Percentiles rank a stretch among this genome's conserved stretches.
Evolutionary conservation across 2,329 filamentous ascomycete genomes (phyloP).

Genomic region (Pseudocercospora ulei): DNA sequence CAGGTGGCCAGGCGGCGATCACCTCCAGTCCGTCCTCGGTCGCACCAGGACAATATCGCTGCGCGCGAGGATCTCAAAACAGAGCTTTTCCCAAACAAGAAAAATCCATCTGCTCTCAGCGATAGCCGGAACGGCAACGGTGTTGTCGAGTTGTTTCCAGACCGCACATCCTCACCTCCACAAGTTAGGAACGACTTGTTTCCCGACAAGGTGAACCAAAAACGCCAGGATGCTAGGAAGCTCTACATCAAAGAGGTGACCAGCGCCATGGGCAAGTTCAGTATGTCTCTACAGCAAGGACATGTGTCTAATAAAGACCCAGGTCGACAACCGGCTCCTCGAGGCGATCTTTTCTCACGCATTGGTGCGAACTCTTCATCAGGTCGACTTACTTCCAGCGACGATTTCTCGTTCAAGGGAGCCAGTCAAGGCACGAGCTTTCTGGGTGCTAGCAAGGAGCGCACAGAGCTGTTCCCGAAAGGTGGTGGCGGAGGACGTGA

Average conservation of each 20-base stretch:
- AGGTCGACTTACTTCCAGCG: slow-evolving; percentile 16
- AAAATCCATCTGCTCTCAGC: slow-evolving; percentile 12
- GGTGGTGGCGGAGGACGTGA: slow-evolving; percentile 13
- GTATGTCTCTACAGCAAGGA: slow-evolving; percentile 19
- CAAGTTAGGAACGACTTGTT: slow-evolving; percentile 31
- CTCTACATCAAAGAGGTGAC: slow-evolving; percentile 25
- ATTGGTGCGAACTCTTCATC: slow-evolving; percentile 17
- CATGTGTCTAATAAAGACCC: slow-evolving; percentile 13
- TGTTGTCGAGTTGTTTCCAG: slow-evolving; percentile 23
- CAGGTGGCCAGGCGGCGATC: slow-evolving; percentile 39
- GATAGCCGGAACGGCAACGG: slow-evolving; percentile 16
- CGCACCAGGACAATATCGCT: slow-evolving; percentile 21
- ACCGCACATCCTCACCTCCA: slow-evolving; percentile 21
- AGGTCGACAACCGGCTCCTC: slow-evolving; percentile 15
- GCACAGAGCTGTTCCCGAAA: slow-evolving; percentile 17
- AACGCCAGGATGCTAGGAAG: slow-evolving; percentile 39
- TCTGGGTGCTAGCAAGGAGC: slow-evolving; percentile 26
- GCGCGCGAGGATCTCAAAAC: slow-evolving; percentile 29
- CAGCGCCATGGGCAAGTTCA: slow-evolving; percentile 25
- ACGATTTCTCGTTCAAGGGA: slow-evolving; percentile 34
- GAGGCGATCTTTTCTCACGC: slow-evolving; percentile 20
- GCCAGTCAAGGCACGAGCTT: slow-evolving; percentile 30
- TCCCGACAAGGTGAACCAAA: slow-evolving; percentile 38
- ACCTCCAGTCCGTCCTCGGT: slow-evolving; percentile 29
- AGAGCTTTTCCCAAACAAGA: slow-evolving; percentile 37